These are phyloP conservation scores for Thyridium curvatum DNA, from an alignment of 2,329 filamentous ascomycete species.

Conservation along the genomic window DNA sequence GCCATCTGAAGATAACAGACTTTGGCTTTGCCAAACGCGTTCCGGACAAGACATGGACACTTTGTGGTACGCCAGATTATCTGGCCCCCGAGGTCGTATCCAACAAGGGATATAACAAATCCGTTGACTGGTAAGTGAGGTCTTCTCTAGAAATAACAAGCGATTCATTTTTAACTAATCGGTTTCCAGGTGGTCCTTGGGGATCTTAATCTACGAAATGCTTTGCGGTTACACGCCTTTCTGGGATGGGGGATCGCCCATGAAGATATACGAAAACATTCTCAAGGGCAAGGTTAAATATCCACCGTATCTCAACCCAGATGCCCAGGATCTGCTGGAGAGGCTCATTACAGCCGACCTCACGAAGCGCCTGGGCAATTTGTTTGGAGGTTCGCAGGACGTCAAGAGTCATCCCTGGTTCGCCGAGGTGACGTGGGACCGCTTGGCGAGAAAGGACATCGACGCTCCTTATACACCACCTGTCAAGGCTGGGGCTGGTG, in stretches of 20 bases:
- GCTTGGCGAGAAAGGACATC: slow-evolving; percentile 90
- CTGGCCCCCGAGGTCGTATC: slow-evolving; percentile 97
- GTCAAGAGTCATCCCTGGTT: slow-evolving; percentile 98
- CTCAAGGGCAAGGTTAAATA: slow-evolving; percentile 94
- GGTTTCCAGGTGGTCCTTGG: slow-evolving; percentile 81
- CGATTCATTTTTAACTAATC: slow-evolving; percentile 1
- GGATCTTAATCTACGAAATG: slow-evolving; percentile 99
- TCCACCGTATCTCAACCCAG: slow-evolving; percentile 88
- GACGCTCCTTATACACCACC: slow-evolving; percentile 97
- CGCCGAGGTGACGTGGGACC: slow-evolving; percentile 94
- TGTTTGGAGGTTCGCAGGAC: slow-evolving; percentile 84
- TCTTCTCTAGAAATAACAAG: neutral
- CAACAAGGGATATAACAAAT: slow-evolving; percentile 99
- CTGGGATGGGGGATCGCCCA: slow-evolving; percentile 95
- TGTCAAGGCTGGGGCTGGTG: slow-evolving; percentile 86
- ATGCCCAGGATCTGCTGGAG: slow-evolving; percentile 87
- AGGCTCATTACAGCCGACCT: slow-evolving; percentile 91
- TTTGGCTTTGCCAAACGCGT: slow-evolving; percentile 99
- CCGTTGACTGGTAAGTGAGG: slow-evolving; percentile 78
- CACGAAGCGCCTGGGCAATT: slow-evolving; percentile 89
- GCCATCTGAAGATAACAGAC: slow-evolving; percentile 94
- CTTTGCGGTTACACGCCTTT: slow-evolving; percentile 97
- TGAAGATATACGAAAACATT: slow-evolving; percentile 99
- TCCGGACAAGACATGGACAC: slow-evolving; percentile 97
- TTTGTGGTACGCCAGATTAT: slow-evolving; percentile 96